Percentiles rank a stretch among this genome's conserved stretches.
These are phyloP conservation scores for Acrocalymma vagum DNA, from an alignment of 2,329 filamentous ascomycete species.

Conservation along the genomic window DNA sequence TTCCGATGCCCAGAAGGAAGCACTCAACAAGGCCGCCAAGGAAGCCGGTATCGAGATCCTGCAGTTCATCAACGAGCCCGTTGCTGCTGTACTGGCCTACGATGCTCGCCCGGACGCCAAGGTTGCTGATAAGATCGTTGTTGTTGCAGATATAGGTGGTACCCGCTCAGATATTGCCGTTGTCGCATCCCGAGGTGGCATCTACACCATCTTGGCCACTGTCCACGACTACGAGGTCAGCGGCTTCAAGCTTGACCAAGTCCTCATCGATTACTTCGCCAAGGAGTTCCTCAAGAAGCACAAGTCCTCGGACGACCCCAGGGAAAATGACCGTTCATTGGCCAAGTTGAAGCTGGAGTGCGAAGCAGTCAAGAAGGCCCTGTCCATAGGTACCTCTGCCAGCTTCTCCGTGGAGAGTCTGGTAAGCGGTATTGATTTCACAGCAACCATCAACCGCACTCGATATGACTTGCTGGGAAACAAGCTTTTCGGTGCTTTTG, in stretches of 20 bases:
- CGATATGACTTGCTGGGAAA: slow-evolving; percentile 89
- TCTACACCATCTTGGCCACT: slow-evolving; percentile 94
- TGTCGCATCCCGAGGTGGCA: slow-evolving; percentile 88
- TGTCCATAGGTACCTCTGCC: slow-evolving; percentile 87
- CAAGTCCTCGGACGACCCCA: slow-evolving; percentile 76
- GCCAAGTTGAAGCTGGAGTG: slow-evolving; percentile 94
- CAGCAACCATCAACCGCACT: slow-evolving; percentile 88
- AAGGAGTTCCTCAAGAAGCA: slow-evolving; percentile 99
- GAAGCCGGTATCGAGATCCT: slow-evolving; percentile 86
- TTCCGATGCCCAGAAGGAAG: slow-evolving; percentile 83
- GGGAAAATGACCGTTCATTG: slow-evolving; percentile 79
- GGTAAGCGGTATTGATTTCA: slow-evolving; percentile 88
- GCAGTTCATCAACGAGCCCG: slow-evolving; percentile 90
- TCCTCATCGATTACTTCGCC: slow-evolving; percentile 93
- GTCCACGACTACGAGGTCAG: slow-evolving; percentile 95
- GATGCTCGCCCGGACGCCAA: slow-evolving; percentile 82
- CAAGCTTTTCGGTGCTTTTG: slow-evolving; percentile 90
- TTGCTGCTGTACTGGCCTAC: slow-evolving; percentile 88
- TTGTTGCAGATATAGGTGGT: slow-evolving; percentile 92
- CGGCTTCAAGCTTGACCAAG: slow-evolving; percentile 85
- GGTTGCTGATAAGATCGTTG: slow-evolving; percentile 83
- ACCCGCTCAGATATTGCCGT: slow-evolving; percentile 92
- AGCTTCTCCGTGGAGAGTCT: slow-evolving; percentile 93
- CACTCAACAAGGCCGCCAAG: slow-evolving; percentile 79
- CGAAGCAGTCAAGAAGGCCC: slow-evolving; percentile 89